Evolutionary conservation across 2,329 filamentous ascomycete genomes (phyloP).

Genomic region (Aspergillus caelatus): DNA sequence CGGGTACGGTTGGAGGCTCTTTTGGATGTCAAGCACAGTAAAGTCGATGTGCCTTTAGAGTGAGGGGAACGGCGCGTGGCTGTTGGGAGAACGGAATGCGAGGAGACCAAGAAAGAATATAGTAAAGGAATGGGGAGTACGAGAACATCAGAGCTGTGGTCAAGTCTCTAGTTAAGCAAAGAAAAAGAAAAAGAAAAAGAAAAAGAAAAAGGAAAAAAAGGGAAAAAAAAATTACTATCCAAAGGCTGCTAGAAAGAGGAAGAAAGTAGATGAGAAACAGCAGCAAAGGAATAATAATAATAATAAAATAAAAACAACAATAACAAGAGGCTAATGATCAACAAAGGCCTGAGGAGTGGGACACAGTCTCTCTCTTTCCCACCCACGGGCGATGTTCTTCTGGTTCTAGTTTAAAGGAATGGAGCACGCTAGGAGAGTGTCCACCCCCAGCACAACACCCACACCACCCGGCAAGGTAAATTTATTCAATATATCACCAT

Average conservation of each 20-base stretch:
- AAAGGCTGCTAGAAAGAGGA: slow-evolving; percentile 9
- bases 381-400: slow-evolving; percentile 18
- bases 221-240: background rate
- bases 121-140: slow-evolving; percentile 21
- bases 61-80: slow-evolving; percentile 18
- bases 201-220: too few relatives aligned
- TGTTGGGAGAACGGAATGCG: slow-evolving; percentile 16
- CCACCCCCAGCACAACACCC: slow-evolving; percentile 13
- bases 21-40: slow-evolving; percentile 4
- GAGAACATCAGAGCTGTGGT: background rate
- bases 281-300: slow-evolving; percentile 19
- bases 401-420: slow-evolving; percentile 24
- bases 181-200: background rate
- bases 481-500: background rate
- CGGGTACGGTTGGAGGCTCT: slow-evolving; percentile 1
- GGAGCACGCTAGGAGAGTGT: slow-evolving; percentile 24
- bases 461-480: slow-evolving; percentile 4
- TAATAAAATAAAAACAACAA: slow-evolving; percentile 21
- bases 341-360: slow-evolving; percentile 22
- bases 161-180: background rate
- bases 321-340: slow-evolving; percentile 21
- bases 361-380: slow-evolving; percentile 18
- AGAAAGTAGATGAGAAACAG: slow-evolving; percentile 13
- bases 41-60: slow-evolving; percentile 13
- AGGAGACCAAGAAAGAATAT: slow-evolving; percentile 3